Percentiles rank a stretch among this genome's conserved stretches.
Conservation (phyloP, 768 basidiomycete genomes). For the Lanmaoa rubissima region DNA sequence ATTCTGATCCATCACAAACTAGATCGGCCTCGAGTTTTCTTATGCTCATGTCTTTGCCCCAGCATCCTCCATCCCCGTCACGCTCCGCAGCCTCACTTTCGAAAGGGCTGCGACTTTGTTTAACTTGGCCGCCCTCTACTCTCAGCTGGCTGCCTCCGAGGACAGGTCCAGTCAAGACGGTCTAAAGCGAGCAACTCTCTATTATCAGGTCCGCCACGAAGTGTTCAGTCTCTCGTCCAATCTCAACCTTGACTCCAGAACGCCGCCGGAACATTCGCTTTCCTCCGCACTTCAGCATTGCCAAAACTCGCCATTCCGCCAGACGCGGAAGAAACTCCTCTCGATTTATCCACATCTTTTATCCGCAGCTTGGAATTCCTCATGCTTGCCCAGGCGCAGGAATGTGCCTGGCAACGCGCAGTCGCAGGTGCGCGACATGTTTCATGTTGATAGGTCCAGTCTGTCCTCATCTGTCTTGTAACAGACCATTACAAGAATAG, state of each 20-base stretch:
- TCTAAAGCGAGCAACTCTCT: conserved; percentile 71
- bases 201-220: conserved; percentile 58
- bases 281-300: conserved; percentile 51
- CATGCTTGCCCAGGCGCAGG: conserved; percentile 93
- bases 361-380: conserved; percentile 65
- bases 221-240: conserved; percentile 7
- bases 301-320: conserved; percentile 49
- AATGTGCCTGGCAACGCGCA: conserved; percentile 95
- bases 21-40: conserved; percentile 72
- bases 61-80: conserved; percentile 51
- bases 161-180: conserved; percentile 75
- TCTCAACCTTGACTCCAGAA: conserved; percentile 39
- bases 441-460: not conserved
- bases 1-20: conserved; percentile 8
- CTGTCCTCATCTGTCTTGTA: not conserved
- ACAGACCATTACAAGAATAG: conserved; percentile 75
- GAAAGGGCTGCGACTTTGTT: conserved; percentile 79
- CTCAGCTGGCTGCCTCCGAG: conserved; percentile 69
- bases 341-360: conserved; percentile 66
- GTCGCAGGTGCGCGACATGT: conserved; percentile 56
- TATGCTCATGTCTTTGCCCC: conserved; percentile 70
- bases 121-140: conserved; percentile 86
- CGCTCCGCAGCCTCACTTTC: conserved; percentile 72
- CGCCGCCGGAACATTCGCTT: conserved; percentile 72
- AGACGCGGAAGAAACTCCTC: conserved; percentile 52